Evolutionary conservation across 2,329 filamentous ascomycete species (phyloP), one percentile per base, ranked within the genome.

Genomic region (Lasiodiplodia citricola): DNA sequence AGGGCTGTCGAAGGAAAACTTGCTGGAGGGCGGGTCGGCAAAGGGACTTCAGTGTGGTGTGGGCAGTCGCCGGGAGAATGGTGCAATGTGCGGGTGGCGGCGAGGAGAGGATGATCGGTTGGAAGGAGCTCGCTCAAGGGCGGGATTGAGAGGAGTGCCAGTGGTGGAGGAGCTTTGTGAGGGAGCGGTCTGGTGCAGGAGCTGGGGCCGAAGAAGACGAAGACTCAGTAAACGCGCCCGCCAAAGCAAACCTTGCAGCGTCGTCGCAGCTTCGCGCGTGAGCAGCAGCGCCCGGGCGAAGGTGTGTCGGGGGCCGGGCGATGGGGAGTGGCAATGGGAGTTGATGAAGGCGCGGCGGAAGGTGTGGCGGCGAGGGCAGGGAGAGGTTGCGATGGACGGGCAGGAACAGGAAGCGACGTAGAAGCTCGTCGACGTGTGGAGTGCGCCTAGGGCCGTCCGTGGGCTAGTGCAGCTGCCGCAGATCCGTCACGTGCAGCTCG

Each of bases 1-100:
- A 85, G 87, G 87, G 88, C 90, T 92, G 91, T 75, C 87, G 84
- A 93, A 94, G 85, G 91, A 94, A 94, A 95, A 94, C 91, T 90
- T 92, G 92, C 91, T 93, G 57, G 66, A 58, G 69, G 68, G 66
- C 52, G 55, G 57, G 63, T 71, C 69, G 68, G 69, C 60, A 65
- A 69, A 58, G 70, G 67, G 65, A 67, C 57, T 52, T 50, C 41
- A 58, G 71, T 65, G 63, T 70, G 68, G 41, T 70, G 58, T 63
- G 67, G 60, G 68, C 44, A 68, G 58, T 65, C 56, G 63, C 54
- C 64, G 44, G 60, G 67, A 47, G 63, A 52, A 57, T 51, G 66
- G 55, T 70, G 66, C 50, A 44, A 38, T 38, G 58, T 60, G 67
- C 70, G 75, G 73, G 66, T 70, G 71, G 73, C 69, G 74, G 78